Base-by-base conservation (phyloP, 2,329 filamentous ascomycete genomes). In the Penicillium sp. region DNA sequence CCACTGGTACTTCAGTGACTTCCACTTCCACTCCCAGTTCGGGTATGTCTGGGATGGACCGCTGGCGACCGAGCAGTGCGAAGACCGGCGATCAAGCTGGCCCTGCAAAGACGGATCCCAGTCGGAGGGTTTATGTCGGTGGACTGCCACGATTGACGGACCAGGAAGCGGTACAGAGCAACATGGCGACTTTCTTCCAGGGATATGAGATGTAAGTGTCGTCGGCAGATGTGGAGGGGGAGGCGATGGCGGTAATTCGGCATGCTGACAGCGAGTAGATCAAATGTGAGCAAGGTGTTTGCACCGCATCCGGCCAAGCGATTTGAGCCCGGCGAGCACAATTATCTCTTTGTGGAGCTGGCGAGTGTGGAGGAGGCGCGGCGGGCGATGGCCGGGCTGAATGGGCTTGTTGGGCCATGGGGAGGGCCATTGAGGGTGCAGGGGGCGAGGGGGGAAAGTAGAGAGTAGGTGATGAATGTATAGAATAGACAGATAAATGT, bases 261-360 rank as follows among this genome's bases (percentile, higher is more conserved):
- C n/a, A n/a, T n/a, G 21, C 29, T 48, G 15, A 48, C 36, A 12
- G 10, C 26, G 20, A 47, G 23, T 44, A 75, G 73, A 54, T 69
- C 75, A 59, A 75, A 74, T 45, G 71, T 80, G 50, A 79, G 74
- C 65, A 80, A 80, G 63, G 63, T 79, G 37, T 87, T 82, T 75
- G 86, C 78, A 40, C 83, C 79, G 55, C 84, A 77, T 65, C 84
- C 74, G 62, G 83, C 70, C 62, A 86, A 78, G 51, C 74, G 72
- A 21, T 67, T 73, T n/a, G 74, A 75, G 33, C 72, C 76, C 0
- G 83, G 82, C 24, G 79, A 83, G 56, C 78, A 84, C 62, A 81
- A 87, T 69, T 87, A 84, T 68, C 83, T 83, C 60, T 88, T 87
- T 52, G 82, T 88, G n/a, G 84, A 88, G 60, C 79, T 88, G 49